These are phyloP conservation scores for Artemisia annua DNA, from an alignment of 129 eudicot species.

Conservation along the genomic window DNA sequence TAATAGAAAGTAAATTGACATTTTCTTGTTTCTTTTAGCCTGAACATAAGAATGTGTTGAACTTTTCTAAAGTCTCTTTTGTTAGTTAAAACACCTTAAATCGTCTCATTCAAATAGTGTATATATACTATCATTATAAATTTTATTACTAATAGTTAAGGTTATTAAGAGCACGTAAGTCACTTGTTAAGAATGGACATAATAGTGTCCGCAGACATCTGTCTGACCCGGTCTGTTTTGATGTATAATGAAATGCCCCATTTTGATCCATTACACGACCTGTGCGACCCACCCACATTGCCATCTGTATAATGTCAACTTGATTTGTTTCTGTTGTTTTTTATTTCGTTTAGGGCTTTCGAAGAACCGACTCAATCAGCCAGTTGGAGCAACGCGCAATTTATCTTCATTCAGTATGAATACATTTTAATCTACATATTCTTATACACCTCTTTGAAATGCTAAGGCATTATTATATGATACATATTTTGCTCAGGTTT, in stretches of 20 bases:
- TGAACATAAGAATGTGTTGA: too few relatives aligned
- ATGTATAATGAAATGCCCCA: too few relatives aligned
- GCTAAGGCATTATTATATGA: constrained; percentile 6
- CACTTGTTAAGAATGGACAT: too few relatives aligned
- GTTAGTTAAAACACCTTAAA: not conserved
- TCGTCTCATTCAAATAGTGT: not conserved
- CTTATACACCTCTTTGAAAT: not conserved
- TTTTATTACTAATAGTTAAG: too few relatives aligned
- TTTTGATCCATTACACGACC: not conserved
- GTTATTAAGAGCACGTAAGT: too few relatives aligned
- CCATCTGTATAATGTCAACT: not conserved
- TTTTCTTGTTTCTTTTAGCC: not conserved
- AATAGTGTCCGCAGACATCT: too few relatives aligned
- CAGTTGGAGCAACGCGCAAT: constrained; percentile 64
- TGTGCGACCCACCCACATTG: too few relatives aligned
- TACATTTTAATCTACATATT: constrained; percentile 1
- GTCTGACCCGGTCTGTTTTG: too few relatives aligned
- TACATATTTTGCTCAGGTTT: constrained; percentile 49
- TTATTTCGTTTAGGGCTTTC: constrained; percentile 60
- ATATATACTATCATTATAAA: too few relatives aligned
- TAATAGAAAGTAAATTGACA: constrained; percentile 1
- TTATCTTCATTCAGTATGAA: constrained; percentile 83
- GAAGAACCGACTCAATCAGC: constrained; percentile 51
- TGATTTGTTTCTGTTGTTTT: not conserved
- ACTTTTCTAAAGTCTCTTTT: too few relatives aligned